Conservation (phyloP, 2,329 filamentous ascomycete species). For the Ceratocystis variospora region DNA sequence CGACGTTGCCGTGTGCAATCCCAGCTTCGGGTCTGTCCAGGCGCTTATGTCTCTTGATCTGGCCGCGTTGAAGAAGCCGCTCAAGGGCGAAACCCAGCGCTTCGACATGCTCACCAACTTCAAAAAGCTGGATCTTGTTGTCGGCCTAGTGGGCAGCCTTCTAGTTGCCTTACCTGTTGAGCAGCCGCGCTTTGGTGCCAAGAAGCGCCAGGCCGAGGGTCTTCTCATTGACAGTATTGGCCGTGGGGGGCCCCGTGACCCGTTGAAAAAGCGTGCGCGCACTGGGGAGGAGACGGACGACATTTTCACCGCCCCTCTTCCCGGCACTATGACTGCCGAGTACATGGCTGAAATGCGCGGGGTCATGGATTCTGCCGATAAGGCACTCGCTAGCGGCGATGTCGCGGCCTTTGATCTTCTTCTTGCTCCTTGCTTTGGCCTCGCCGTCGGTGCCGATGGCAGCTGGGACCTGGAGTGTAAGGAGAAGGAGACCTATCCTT, state of each 20-base stretch:
- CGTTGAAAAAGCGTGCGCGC: constrained; percentile 19
- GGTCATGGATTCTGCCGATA: constrained; percentile 36
- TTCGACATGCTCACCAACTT: constrained; percentile 47
- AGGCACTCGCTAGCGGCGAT: constrained; percentile 33
- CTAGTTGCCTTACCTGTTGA: constrained; percentile 59
- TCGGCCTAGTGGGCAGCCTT: constrained; percentile 49
- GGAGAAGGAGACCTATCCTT: constrained; percentile 34
- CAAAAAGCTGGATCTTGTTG: constrained; percentile 49
- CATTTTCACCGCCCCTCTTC: constrained; percentile 27
- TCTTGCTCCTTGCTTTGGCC: constrained; percentile 36
- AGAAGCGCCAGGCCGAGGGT: constrained; percentile 42
- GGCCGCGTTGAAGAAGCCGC: constrained; percentile 28
- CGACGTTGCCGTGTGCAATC: constrained; percentile 51
- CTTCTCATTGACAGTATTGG: constrained; percentile 62
- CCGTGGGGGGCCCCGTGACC: constrained; percentile 39
- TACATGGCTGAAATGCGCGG: constrained; percentile 35
- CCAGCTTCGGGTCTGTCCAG: constrained; percentile 51
- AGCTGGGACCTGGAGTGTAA: constrained; percentile 24
- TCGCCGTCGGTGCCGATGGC: constrained; percentile 26
- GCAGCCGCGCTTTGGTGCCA: constrained; percentile 39
- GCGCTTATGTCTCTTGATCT: constrained; percentile 34
- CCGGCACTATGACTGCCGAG: constrained; percentile 37
- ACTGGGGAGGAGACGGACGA: background rate
- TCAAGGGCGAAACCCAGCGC: constrained; percentile 25
- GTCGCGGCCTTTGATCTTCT: constrained; percentile 37